These are phyloP conservation scores for Populus alba DNA, from an alignment of 345 rosid genomes.

Conservation along the genomic window DNA sequence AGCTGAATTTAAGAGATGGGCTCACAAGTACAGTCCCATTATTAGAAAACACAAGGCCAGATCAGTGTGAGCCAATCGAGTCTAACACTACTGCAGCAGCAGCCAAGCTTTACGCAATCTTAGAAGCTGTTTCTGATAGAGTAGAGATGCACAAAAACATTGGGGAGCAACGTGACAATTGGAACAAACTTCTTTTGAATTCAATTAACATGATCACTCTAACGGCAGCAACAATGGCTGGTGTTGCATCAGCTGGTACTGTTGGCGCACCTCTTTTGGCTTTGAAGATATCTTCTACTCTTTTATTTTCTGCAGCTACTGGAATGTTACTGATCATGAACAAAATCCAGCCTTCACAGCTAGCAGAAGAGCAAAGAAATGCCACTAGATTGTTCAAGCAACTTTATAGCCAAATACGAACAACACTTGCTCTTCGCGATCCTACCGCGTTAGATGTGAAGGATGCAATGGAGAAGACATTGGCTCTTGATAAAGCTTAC, in stretches of 20 bases:
- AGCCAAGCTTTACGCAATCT: slow-evolving; percentile 41
- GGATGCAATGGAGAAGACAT: slow-evolving; percentile 23
- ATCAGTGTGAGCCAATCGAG: not conserved
- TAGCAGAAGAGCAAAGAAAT: slow-evolving; percentile 44
- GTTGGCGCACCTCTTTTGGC: slow-evolving; percentile 32
- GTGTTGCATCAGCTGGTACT: slow-evolving; percentile 33
- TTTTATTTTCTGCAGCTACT: slow-evolving; percentile 33
- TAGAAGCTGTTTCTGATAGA: slow-evolving; percentile 59
- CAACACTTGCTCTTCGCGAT: slow-evolving; percentile 15
- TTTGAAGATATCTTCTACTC: slow-evolving; percentile 39
- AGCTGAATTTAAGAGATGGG: no score
- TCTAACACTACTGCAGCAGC: slow-evolving; percentile 14
- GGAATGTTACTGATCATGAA: slow-evolving; percentile 35
- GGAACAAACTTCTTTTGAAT: slow-evolving; percentile 62
- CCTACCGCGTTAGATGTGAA: slow-evolving; percentile 20
- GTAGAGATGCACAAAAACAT: slow-evolving; percentile 71
- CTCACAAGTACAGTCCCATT: no score
- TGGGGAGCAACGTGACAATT: slow-evolving; percentile 57
- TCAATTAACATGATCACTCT: slow-evolving; percentile 72
- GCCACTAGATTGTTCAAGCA: slow-evolving; percentile 34
- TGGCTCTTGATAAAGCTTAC: slow-evolving; percentile 38
- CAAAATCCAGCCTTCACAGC: slow-evolving; percentile 46
- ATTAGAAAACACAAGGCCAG: not conserved
- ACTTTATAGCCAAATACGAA: slow-evolving; percentile 21
- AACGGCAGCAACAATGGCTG: slow-evolving; percentile 54